A percentile compares a stretch with the other conserved stretches of the same genome.
Evolutionary conservation across 2,329 filamentous ascomycete genomes (phyloP).

Genomic region (Penicillium fuscoglaucum): DNA sequence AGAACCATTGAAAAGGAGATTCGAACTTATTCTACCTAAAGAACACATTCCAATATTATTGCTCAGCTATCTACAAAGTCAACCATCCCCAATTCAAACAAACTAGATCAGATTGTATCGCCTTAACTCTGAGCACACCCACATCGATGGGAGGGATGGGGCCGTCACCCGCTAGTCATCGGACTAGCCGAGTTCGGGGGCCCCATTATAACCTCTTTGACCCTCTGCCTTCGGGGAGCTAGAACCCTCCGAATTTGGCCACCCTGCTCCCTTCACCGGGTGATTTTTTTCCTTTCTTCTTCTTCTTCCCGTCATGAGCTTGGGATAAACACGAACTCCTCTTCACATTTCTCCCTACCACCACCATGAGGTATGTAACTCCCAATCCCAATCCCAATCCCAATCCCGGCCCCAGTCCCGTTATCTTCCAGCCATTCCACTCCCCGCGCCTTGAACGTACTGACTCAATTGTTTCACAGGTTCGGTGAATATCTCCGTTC

Average conservation of each 20-base stretch:
- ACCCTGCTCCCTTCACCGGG: background rate
- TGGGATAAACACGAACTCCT: background rate
- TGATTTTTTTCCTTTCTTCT: slow-evolving; percentile 6
- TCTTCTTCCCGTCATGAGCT: slow-evolving; percentile 6
- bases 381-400: too few species aligned
- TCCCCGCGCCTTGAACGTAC: slow-evolving; percentile 5
- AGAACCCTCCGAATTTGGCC: slow-evolving; percentile 3
- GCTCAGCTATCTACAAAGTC: background rate
- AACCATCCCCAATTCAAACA: background rate
- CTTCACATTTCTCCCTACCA: background rate
- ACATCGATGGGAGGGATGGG: slow-evolving; percentile 1
- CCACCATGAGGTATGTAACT: slow-evolving; percentile 22
- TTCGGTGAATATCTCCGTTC: slow-evolving; percentile 97
- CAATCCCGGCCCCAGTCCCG: background rate
- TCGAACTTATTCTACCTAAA: background rate
- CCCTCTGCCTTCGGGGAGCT: slow-evolving; percentile 5
- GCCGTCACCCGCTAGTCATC: slow-evolving; percentile 16
- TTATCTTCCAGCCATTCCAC: background rate
- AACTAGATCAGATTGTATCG: background rate
- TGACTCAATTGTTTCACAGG: slow-evolving; percentile 43
- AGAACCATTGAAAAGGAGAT: background rate
- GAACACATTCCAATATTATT: background rate
- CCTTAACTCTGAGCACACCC: background rate
- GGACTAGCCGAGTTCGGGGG: slow-evolving; percentile 9
- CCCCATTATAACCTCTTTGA: slow-evolving; percentile 1